These are phyloP conservation scores for Rhizomucor miehei DNA, from an alignment of 371 early-diverging fungal genomes.

Conservation along the genomic window DNA sequence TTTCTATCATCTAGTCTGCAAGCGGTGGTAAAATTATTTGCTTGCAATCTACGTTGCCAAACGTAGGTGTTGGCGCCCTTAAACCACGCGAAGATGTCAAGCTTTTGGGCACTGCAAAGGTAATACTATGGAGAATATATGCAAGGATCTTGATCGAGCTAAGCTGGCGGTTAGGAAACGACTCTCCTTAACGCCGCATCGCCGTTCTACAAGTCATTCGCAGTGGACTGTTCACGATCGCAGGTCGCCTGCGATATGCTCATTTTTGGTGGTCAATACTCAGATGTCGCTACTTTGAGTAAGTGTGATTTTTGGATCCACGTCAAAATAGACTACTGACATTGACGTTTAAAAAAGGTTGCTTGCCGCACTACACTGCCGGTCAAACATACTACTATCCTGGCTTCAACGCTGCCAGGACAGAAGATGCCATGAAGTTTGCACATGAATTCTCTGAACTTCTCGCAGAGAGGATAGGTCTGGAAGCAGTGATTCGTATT, in stretches of 20 bases:
- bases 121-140: slow-evolving; percentile 5
- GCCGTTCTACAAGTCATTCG: slow-evolving; percentile 91
- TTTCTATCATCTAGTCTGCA: slow-evolving; percentile 36
- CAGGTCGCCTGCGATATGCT: slow-evolving; percentile 95
- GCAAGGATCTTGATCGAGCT: neutral
- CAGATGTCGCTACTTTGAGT: slow-evolving; percentile 74
- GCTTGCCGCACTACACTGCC: slow-evolving; percentile 90
- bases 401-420: slow-evolving; percentile 83
- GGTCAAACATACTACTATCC: slow-evolving; percentile 96
- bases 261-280: slow-evolving; percentile 48
- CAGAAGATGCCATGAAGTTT: slow-evolving; percentile 88
- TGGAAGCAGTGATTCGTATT: slow-evolving; percentile 96
- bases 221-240: slow-evolving; percentile 86
- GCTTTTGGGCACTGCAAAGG: slow-evolving; percentile 78
- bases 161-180: slow-evolving; percentile 53
- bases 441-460: slow-evolving; percentile 83
- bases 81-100: slow-evolving; percentile 85
- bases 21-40: slow-evolving; percentile 92
- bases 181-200: slow-evolving; percentile 79
- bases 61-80: slow-evolving; percentile 73
- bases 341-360: slow-evolving; percentile 35
- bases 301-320: slow-evolving; percentile 16
- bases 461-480: slow-evolving; percentile 78
- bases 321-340: neutral
- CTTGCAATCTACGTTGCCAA: slow-evolving; percentile 81